A percentile compares a stretch with the other conserved stretches of the same genome.
Conservation (phyloP, 306 rosid genomes). For the Vicia faba region DNA sequence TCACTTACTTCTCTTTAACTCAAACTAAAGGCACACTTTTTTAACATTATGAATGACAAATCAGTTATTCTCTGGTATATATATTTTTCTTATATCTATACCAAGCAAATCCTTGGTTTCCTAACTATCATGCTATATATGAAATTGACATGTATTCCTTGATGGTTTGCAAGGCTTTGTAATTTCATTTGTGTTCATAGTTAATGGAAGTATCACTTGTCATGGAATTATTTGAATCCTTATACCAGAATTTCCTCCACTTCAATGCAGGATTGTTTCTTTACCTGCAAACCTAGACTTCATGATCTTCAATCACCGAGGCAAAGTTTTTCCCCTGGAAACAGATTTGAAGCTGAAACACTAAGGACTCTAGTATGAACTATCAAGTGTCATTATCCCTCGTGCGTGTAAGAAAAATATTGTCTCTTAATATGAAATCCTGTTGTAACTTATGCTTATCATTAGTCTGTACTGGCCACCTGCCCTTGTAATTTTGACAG, state of each 20-base stretch:
- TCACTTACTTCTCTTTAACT: conserved; percentile 3
- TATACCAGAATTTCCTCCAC: conserved; percentile 32
- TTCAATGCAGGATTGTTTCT: conserved; percentile 69
- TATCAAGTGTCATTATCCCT: conserved; percentile 6
- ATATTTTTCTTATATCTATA: neutral
- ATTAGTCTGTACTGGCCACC: conserved; percentile 17
- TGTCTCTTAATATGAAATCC: neutral
- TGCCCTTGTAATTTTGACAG: conserved; percentile 33
- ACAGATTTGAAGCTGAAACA: conserved; percentile 68
- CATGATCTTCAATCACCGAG: conserved; percentile 85
- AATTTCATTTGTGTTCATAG: conserved; percentile 8
- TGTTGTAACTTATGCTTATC: conserved; percentile 21
- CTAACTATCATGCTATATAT: conserved; percentile 19
- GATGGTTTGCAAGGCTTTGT: conserved; percentile 4
- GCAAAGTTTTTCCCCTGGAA: conserved; percentile 59
- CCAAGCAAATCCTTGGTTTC: conserved; percentile 4
- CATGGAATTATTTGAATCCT: conserved; percentile 5
- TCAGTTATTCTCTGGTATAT: neutral
- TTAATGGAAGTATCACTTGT: conserved; percentile 24
- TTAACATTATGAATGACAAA: neutral
- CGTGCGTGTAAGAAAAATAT: conserved; percentile 18
- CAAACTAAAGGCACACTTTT: neutral
- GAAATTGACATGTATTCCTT: conserved; percentile 12
- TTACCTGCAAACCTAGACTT: conserved; percentile 80
- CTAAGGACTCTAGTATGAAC: conserved; percentile 37